These are phyloP conservation scores for Neocucurbitaria cava DNA, from an alignment of 2,329 filamentous ascomycete genomes.

Conservation along the genomic window DNA sequence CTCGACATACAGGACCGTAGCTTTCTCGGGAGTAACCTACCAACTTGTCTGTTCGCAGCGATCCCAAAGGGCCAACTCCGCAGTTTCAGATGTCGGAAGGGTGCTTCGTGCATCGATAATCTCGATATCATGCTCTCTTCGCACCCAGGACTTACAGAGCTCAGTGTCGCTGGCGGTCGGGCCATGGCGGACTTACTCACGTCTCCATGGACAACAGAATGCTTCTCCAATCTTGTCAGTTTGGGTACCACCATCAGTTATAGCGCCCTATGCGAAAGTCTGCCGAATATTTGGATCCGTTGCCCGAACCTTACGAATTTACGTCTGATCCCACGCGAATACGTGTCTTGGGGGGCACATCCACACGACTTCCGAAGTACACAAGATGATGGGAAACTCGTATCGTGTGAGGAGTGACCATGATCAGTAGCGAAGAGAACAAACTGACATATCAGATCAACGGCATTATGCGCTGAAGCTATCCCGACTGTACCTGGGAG, in stretches of 20 bases:
- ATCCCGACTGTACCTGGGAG: neutral
- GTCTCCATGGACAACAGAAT: neutral
- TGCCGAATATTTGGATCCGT: neutral
- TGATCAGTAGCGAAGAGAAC: neutral
- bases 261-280: neutral
- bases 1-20: neutral
- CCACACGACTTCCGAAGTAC: too few species aligned
- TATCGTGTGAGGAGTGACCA: too few species aligned
- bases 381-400: too few species aligned
- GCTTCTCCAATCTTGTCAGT: neutral
- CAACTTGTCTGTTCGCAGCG: neutral
- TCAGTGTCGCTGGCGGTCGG: neutral
- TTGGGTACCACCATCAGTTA: neutral
- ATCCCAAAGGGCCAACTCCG: neutral
- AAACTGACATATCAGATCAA: neutral
- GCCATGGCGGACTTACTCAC: neutral
- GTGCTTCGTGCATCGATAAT: neutral
- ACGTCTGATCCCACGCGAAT: too few species aligned
- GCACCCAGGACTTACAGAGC: neutral
- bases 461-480: neutral
- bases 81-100: neutral
- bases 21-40: neutral
- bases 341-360: too few species aligned
- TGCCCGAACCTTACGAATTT: neutral
- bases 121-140: neutral